These are phyloP conservation scores for Brasilioporus rufonigricans DNA, from an alignment of 768 basidiomycete genomes.

Conservation along the genomic window DNA sequence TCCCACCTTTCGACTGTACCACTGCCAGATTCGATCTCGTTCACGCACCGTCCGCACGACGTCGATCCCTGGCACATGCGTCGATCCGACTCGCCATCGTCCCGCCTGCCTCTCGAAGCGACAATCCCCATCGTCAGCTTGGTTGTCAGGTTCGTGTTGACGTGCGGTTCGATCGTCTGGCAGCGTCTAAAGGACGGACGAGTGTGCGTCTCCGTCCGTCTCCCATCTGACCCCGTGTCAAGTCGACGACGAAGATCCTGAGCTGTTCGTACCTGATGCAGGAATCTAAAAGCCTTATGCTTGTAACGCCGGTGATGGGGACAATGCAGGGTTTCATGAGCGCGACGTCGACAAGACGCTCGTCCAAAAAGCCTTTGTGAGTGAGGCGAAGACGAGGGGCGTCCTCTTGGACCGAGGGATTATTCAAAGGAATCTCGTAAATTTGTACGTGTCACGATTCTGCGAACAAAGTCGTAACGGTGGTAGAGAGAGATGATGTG, in stretches of 20 bases:
- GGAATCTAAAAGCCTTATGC: not conserved
- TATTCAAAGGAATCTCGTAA: not conserved
- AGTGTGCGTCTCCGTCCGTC: no score
- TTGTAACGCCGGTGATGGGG: not conserved
- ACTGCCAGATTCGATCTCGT: no score
- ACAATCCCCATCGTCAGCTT: not conserved
- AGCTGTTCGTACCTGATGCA: not conserved
- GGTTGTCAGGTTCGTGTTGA: not conserved
- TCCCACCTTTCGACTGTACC: no score
- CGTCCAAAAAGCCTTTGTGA: not conserved
- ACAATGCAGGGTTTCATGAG: not conserved
- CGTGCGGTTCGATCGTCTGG: no score
- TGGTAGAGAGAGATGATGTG: not conserved
- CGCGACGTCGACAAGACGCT: accelerated
- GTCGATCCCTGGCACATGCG: no score
- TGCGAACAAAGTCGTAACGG: not conserved
- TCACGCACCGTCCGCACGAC: no score
- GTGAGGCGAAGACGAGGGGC: not conserved
- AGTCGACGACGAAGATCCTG: not conserved
- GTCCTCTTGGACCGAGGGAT: not conserved
- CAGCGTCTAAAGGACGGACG: no score
- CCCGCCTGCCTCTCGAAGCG: not conserved
- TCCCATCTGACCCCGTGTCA: no score
- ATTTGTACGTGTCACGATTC: not conserved
- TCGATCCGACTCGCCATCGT: no score